Evolutionary conservation across 371 early-diverging fungal species (phyloP).

Genomic region (Lichtheimia hyalospora): DNA sequence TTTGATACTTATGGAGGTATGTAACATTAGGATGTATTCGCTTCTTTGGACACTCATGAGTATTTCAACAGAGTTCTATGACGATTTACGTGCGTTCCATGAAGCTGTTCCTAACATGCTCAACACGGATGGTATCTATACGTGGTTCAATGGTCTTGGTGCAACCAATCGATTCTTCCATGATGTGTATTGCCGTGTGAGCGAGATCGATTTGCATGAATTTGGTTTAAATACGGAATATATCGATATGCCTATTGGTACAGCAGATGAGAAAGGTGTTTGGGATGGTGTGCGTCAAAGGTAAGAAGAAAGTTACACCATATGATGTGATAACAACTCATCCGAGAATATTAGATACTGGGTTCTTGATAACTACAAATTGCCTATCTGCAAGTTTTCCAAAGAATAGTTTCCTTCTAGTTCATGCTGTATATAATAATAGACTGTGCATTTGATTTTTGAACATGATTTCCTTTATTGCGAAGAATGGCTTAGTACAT

Average conservation of each 20-base stretch:
- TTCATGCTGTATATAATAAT: constrained; percentile 7
- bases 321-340: constrained; percentile 59
- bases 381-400: constrained; percentile 72
- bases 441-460: constrained; percentile 1
- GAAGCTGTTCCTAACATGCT: constrained; percentile 80
- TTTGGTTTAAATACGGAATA: constrained; percentile 79
- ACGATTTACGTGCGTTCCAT: constrained; percentile 87
- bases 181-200: constrained; percentile 89
- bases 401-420: not conserved
- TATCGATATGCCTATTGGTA: constrained; percentile 66
- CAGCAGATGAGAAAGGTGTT: constrained; percentile 74
- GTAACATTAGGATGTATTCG: not conserved
- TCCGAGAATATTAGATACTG: constrained; percentile 72
- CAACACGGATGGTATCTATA: constrained; percentile 77
- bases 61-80: constrained; percentile 75
- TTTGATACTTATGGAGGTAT: constrained; percentile 89
- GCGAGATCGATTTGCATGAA: constrained; percentile 77
- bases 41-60: not conserved
- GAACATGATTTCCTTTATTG: not conserved
- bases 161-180: constrained; percentile 94
- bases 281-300: constrained; percentile 87
- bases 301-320: too few species aligned
- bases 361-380: constrained; percentile 77
- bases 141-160: constrained; percentile 94
- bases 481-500: not conserved